Conservation (phyloP, 176 grass and related monocot genomes). For the Zoysia pacifica region DNA sequence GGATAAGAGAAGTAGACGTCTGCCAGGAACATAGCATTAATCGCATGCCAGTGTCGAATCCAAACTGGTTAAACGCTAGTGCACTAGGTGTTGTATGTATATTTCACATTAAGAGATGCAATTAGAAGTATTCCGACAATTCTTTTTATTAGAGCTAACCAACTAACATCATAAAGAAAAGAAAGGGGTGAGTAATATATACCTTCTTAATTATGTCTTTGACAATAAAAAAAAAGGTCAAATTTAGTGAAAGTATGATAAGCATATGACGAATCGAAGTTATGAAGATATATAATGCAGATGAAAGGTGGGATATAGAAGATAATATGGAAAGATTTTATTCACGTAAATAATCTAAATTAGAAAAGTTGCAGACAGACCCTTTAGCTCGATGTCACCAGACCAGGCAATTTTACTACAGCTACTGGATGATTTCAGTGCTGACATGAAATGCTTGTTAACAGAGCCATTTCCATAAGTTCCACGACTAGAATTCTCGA, state of each 20-base stretch:
- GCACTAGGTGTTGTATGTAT: constrained; percentile 16
- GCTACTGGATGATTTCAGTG: constrained; percentile 64
- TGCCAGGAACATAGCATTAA: constrained; percentile 46
- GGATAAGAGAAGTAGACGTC: constrained; percentile 95
- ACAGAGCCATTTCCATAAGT: constrained; percentile 40
- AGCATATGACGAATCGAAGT: constrained; percentile 12
- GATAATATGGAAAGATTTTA: constrained; percentile 4
- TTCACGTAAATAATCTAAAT: neutral
- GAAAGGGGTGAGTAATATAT: neutral
- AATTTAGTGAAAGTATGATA: neutral
- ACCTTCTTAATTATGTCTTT: neutral
- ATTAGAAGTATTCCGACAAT: neutral
- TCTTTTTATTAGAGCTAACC: neutral
- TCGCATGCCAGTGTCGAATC: constrained; percentile 2
- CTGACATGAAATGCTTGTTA: constrained; percentile 80
- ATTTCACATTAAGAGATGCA: constrained; percentile 17
- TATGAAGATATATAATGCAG: neutral
- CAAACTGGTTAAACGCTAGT: neutral
- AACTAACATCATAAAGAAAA: too few relatives aligned
- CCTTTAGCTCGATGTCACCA: constrained; percentile 93
- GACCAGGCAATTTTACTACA: constrained; percentile 76
- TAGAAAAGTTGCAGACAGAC: constrained; percentile 39
- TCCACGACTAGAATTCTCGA: constrained; percentile 44
- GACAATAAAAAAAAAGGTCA: constrained; percentile 5
- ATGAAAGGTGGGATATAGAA: neutral